A percentile compares a stretch with the other conserved stretches of the same genome.
phyloP scores from a whole-genome alignment of 225 moss, liverwort and hornwort genomes.

The Anthoceros angustus region DNA sequence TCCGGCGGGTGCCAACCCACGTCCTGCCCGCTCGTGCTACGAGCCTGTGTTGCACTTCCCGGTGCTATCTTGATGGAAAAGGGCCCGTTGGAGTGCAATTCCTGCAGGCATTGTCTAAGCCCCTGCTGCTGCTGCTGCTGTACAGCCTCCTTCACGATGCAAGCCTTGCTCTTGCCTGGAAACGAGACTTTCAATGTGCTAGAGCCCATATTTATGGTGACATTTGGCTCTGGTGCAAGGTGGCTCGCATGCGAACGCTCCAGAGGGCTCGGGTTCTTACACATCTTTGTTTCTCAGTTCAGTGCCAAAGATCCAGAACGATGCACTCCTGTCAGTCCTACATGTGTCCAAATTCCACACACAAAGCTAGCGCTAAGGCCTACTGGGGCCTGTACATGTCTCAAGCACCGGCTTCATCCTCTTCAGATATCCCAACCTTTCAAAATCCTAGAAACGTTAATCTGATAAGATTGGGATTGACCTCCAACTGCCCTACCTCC shows the following conservation, averaged over 20 bases:
- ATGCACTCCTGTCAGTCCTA: background rate
- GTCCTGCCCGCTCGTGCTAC: background rate
- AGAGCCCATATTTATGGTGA: constrained; percentile 1
- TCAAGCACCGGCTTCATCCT: no score
- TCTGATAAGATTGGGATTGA: background rate
- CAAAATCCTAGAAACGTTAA: constrained; percentile 1
- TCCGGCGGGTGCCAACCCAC: background rate
- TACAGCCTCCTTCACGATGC: background rate
- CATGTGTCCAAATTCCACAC: background rate
- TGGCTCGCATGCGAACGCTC: background rate
- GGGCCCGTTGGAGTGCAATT: constrained; percentile 1
- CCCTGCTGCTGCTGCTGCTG: background rate
- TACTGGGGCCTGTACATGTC: no score
- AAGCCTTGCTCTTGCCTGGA: background rate
- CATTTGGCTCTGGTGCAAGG: background rate
- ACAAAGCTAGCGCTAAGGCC: background rate
- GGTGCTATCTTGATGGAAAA: constrained; percentile 3
- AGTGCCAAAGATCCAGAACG: background rate
- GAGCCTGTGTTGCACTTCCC: background rate
- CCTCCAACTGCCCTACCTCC: background rate
- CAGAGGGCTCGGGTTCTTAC: background rate
- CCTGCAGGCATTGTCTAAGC: background rate
- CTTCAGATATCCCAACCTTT: background rate
- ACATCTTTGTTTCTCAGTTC: background rate
- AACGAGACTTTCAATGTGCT: background rate